Evolutionary conservation across 768 basidiomycete species (phyloP).

Genomic region (Porphyrellus cyaneotinctus): DNA sequence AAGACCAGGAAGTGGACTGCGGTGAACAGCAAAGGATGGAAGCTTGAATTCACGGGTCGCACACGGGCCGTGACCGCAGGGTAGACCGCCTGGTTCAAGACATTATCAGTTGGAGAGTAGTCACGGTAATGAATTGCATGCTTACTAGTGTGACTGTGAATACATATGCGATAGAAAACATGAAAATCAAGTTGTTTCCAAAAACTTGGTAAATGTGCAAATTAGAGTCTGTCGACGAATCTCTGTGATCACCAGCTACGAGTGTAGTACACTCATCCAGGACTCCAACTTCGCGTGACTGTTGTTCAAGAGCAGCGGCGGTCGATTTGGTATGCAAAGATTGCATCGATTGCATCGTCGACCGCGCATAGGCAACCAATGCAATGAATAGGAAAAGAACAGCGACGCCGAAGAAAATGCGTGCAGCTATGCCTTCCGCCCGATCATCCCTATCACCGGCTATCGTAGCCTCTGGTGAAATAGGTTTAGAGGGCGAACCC

Average conservation of each 20-base stretch:
- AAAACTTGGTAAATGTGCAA: neutral
- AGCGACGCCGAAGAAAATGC: neutral
- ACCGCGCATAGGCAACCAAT: neutral
- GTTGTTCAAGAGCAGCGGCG: neutral
- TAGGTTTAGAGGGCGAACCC: neutral
- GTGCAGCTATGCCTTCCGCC: neutral
- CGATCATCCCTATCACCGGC: neutral
- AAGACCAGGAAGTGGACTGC: conserved; percentile 73
- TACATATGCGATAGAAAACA: neutral
- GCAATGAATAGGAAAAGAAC: neutral
- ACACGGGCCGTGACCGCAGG: neutral
- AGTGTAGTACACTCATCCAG: neutral
- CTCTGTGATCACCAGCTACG: neutral
- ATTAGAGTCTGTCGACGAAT: neutral
- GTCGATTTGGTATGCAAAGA: neutral
- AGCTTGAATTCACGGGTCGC: neutral
- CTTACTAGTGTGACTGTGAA: neutral
- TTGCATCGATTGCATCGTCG: neutral
- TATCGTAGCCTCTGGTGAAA: neutral
- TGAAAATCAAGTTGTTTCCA: neutral
- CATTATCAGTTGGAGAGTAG: conserved; percentile 3
- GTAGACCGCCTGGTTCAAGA: neutral
- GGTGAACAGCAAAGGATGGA: conserved; percentile 1
- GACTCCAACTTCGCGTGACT: neutral
- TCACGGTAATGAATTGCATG: neutral